Evolutionary conservation across 106 monocot species (phyloP).

Genomic region (Ottelia alismoides): DNA sequence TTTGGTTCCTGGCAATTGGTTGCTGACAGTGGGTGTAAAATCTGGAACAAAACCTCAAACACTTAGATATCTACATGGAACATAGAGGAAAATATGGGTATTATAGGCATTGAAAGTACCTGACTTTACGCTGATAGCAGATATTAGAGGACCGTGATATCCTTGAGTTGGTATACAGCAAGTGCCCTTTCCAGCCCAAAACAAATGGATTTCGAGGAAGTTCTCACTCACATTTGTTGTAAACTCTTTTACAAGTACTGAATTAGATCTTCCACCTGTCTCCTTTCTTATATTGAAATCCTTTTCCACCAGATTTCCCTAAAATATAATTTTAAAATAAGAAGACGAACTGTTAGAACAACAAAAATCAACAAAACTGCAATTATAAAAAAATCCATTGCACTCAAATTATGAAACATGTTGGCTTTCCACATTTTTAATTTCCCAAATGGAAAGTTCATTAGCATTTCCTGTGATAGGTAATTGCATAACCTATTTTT

Average conservation of each 20-base stretch:
- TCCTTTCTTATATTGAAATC: constrained; percentile 11
- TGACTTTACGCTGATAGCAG: constrained; percentile 8
- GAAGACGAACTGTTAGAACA: too few relatives aligned
- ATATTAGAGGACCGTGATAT: neutral
- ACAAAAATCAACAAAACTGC: too few relatives aligned
- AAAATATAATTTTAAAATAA: too few relatives aligned
- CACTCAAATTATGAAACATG: too few relatives aligned
- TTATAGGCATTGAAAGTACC: neutral
- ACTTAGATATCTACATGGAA: neutral
- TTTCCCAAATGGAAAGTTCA: too few relatives aligned
- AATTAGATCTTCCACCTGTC: constrained; percentile 4
- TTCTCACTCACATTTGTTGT: neutral
- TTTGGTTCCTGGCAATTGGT: constrained; percentile 1
- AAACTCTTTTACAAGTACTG: neutral
- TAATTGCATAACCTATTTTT: too few relatives aligned
- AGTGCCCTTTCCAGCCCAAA: constrained; percentile 17
- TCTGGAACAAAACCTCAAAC: constrained; percentile 3
- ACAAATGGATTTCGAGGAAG: constrained; percentile 11
- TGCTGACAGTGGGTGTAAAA: constrained; percentile 9
- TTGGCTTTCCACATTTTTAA: too few relatives aligned
- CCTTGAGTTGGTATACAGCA: constrained; percentile 9
- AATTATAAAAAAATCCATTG: too few relatives aligned
- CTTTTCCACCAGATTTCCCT: constrained; percentile 4
- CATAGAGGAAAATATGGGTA: too few relatives aligned
- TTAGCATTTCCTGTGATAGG: too few relatives aligned